Conservation (phyloP, 1,284 basidiomycete species). For the Ceratobasidium sp. region DNA sequence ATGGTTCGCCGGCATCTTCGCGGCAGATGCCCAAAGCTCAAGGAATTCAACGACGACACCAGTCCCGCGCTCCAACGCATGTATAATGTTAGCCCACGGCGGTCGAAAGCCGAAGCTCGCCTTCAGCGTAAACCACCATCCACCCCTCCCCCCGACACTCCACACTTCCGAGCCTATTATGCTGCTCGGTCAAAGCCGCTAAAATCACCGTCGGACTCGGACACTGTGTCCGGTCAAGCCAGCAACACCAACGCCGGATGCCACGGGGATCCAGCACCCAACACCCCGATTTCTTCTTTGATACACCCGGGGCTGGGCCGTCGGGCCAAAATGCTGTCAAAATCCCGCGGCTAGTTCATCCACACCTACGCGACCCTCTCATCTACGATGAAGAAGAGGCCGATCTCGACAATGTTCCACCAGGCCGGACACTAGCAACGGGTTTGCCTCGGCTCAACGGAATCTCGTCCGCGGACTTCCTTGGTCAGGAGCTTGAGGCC, state of each 20-base stretch:
- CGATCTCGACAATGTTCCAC: neutral
- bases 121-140: slow-evolving; percentile 1
- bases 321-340: neutral
- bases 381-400: neutral
- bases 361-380: neutral
- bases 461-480: neutral
- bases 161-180: neutral
- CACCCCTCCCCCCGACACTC: neutral
- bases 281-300: slow-evolving; percentile 16
- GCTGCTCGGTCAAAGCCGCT: neutral
- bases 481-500: slow-evolving; percentile 20
- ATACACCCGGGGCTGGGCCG: slow-evolving; percentile 21
- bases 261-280: neutral
- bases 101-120: neutral
- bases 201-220: neutral
- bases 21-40: neutral
- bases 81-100: neutral
- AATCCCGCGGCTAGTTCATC: neutral
- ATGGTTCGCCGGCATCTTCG: slow-evolving; percentile 1
- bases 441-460: slow-evolving; percentile 4
- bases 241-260: too few species aligned
- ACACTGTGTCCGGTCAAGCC: neutral
- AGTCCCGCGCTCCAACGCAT: neutral
- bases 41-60: neutral
- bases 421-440: neutral